Conservation (phyloP, 306 rosid species). For the Prunus salicina region DNA sequence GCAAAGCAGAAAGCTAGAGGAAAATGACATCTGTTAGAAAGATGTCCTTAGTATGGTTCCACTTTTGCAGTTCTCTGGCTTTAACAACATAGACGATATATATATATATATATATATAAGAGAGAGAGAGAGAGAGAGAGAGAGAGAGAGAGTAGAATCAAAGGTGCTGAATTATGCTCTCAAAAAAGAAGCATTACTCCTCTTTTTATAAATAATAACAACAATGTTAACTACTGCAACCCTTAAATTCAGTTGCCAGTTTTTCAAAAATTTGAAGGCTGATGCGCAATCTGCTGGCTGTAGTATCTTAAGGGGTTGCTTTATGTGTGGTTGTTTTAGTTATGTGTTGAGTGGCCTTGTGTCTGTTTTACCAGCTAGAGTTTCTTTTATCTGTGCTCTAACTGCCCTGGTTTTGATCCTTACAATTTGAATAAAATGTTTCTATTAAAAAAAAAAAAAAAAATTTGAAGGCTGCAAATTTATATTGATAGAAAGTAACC, state of each 20-base stretch:
- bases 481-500: background rate
- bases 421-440: too few species aligned
- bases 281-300: too few species aligned
- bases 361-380: too few species aligned
- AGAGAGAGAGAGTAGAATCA: background rate
- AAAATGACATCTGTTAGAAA: constrained; percentile 37
- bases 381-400: too few species aligned
- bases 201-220: too few species aligned
- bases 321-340: too few species aligned
- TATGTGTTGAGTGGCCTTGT: too few species aligned
- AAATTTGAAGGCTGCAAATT: background rate
- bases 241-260: background rate
- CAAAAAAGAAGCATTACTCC: background rate
- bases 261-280: background rate
- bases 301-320: too few species aligned
- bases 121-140: too few species aligned
- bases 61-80: constrained; percentile 13
- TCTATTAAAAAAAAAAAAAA: too few species aligned
- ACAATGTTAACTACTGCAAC: background rate
- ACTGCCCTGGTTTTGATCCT: too few species aligned
- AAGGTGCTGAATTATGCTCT: background rate
- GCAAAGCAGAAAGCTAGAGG: constrained; percentile 55
- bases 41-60: constrained; percentile 6
- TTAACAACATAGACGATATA: background rate
- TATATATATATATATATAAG: too few species aligned